Conservation (phyloP, 768 basidiomycete species). For the Russula virescens region DNA sequence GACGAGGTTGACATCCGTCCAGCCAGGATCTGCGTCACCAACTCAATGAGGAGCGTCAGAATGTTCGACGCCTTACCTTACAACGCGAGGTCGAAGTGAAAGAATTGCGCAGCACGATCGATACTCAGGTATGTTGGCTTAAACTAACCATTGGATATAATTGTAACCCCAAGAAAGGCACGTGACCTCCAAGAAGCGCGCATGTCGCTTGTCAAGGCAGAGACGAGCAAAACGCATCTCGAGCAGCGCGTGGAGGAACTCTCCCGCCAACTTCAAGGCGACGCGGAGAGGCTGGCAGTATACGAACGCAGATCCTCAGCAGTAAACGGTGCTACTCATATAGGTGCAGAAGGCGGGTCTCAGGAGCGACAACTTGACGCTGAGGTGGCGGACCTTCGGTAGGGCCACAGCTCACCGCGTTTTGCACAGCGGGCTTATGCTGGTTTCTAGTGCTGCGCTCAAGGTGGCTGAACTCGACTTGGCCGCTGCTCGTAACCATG, state of each 20-base stretch:
- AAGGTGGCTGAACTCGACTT: conserved; percentile 78
- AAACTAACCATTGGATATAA: neutral
- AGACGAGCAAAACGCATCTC: conserved; percentile 74
- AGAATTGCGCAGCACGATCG: conserved; percentile 66
- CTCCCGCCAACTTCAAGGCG: conserved; percentile 60
- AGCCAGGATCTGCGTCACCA: conserved; percentile 74
- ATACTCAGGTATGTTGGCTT: conserved; percentile 52
- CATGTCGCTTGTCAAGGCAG: conserved; percentile 62
- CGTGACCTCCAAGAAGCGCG: conserved; percentile 63
- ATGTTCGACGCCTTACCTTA: conserved; percentile 61
- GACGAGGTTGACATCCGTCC: neutral
- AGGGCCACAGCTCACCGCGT: conserved; percentile 21
- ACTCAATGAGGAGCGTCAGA: conserved; percentile 68
- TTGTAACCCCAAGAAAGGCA: conserved; percentile 34
- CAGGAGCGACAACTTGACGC: conserved; percentile 76
- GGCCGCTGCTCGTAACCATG: conserved; percentile 60
- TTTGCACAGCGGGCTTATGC: neutral
- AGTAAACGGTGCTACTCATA: conserved; percentile 30
- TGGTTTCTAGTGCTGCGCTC: conserved; percentile 51
- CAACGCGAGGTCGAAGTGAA: conserved; percentile 78
- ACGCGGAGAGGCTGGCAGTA: conserved; percentile 79
- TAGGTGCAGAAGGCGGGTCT: conserved; percentile 42
- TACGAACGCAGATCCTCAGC: conserved; percentile 62
- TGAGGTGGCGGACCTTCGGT: conserved; percentile 85
- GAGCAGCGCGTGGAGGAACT: conserved; percentile 66